Base-by-base conservation (phyloP, 352 stramenopile species). In the Phytophthora boehmeriae region DNA sequence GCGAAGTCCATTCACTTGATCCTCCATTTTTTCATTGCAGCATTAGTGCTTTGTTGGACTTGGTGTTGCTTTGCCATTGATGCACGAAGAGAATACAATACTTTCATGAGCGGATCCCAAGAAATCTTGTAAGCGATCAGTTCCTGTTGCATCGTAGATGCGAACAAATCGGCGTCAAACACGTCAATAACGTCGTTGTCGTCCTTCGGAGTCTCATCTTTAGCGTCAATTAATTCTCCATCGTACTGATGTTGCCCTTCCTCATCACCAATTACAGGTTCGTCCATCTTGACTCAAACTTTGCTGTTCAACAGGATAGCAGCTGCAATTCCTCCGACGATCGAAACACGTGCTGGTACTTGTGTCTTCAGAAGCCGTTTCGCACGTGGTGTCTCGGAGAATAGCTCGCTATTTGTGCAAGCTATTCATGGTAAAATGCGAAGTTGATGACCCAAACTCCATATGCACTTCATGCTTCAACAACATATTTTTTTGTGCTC, bases 51-150 rank as follows among this genome's bases (percentile, higher is more conserved):
- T 47, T 72, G 62, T 45, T 86, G 76, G 13, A 49, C 59, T 19
- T 62, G 66, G 38, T 92, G 77, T 38, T 92, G 83, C 17, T 71
- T 78, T 6, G 69, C 67, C 53, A 90, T 77, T 10, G 81, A 84
- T 6, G 52, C 46, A 3, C 78, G 80, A 14, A 95, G 62, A 39
- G 78, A 62, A 56, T 86, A 70, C 1, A 95, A 67, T 10, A 79
- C 79, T 48, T 88, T 85, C 44, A 86, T 69, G 13, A 95, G 55
- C 25, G 86, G 86, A 30, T 89, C 80, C 81, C 85, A 90, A 46
- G 86, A 87, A 22, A 90, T 59, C 20, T 61, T 89, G 66, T 90
- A 92, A 48, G 80, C 64, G 28, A 93, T 86, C 8, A 95, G 53
- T 19, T 90, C 77, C 20, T 80, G 75, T 50, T 89, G 67, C 50